A percentile compares a stretch with the other conserved stretches of the same genome.
Conservation (phyloP, 257 asterid species). For the Jacaranda mimosifolia region DNA sequence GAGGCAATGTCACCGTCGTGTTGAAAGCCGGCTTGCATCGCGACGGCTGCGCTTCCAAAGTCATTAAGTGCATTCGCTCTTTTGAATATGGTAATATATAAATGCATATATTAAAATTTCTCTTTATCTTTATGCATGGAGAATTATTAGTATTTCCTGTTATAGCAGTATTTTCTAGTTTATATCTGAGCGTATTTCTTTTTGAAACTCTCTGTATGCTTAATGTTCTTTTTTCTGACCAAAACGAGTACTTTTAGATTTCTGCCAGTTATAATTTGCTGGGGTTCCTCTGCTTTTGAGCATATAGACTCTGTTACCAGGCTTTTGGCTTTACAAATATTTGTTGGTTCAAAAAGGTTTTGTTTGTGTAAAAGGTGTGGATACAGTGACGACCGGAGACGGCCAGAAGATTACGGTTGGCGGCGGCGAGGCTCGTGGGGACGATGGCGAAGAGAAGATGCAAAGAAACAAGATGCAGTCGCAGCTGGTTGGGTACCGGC, state of each 20-base stretch:
- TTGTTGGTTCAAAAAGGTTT: too few relatives aligned
- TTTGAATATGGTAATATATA: slow-evolving; percentile 54
- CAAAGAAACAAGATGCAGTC: slow-evolving; percentile 37
- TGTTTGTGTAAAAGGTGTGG: too few relatives aligned
- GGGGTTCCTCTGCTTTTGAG: not conserved
- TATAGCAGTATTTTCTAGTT: too few relatives aligned
- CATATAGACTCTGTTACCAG: not conserved
- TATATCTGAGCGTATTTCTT: too few relatives aligned
- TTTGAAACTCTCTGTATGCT: not conserved
- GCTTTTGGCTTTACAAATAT: too few relatives aligned
- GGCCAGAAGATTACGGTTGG: slow-evolving; percentile 66
- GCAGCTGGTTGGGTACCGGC: slow-evolving; percentile 41
- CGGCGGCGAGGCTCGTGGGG: slow-evolving; percentile 34
- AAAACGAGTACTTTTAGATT: not conserved
- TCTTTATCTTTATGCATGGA: too few relatives aligned
- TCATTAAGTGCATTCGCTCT: slow-evolving; percentile 57
- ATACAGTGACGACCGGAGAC: too few relatives aligned
- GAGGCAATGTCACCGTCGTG: slow-evolving; percentile 50
- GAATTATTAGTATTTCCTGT: too few relatives aligned
- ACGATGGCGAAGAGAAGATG: slow-evolving; percentile 27
- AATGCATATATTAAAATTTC: too few relatives aligned
- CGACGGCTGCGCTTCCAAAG: slow-evolving; percentile 77
- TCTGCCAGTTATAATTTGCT: not conserved
- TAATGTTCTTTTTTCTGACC: not conserved
- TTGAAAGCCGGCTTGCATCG: slow-evolving; percentile 80